Evolutionary conservation across 2,329 filamentous ascomycete genomes (phyloP), one percentile per base, ranked within the genome.

Genomic region (Fusarium sp.): DNA sequence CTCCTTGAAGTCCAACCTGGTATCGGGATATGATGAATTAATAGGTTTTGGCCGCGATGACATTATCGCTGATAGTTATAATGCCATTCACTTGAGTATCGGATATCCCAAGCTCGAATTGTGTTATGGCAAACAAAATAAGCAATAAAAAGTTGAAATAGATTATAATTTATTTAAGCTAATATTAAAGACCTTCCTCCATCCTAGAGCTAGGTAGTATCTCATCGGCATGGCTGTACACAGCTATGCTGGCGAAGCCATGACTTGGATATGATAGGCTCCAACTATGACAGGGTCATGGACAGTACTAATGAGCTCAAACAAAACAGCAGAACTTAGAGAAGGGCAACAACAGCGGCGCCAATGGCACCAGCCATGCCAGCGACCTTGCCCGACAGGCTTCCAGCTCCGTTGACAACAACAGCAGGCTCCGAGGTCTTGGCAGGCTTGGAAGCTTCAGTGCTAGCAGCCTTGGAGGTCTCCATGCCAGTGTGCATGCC

Each of bases 341-440:
- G 39, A 42, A 68, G 53, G 24, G 41, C 56, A 7, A 68, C 26
- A 8, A 14, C 54, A 48, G 63, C 65, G 8, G 53, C 33, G 9
- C 65, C 65, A 22, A 68, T 47, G n/a, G 65, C 65, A 2, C 65
- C 56, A 4, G 42, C 41, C 4, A 61, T 24, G 12, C 65, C 48
- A 13, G 53, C 16, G 4, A 48, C 18, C 48, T 55, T 61, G 8
- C 35, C 41, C 3, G 39, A 62, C 22, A 42, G 16, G 15, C 22
- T 65, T 9, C 28, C 56, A 6, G 65, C 65, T 31, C 64, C 65
- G 20, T 28, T 68, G 5, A 68, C 64, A 39, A 68, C 22, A 20
- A 68, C 64, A 50, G 13, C 18, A 24, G 63, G 45, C 30, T 68
- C 55, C 3, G 44, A 30, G 16, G 63, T n/a, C 16, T 62, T 51